Evolutionary conservation across 2,329 filamentous ascomycete species (phyloP), one percentile per base, ranked within the genome.

Genomic region (Microdochium trichocladiopsis): DNA sequence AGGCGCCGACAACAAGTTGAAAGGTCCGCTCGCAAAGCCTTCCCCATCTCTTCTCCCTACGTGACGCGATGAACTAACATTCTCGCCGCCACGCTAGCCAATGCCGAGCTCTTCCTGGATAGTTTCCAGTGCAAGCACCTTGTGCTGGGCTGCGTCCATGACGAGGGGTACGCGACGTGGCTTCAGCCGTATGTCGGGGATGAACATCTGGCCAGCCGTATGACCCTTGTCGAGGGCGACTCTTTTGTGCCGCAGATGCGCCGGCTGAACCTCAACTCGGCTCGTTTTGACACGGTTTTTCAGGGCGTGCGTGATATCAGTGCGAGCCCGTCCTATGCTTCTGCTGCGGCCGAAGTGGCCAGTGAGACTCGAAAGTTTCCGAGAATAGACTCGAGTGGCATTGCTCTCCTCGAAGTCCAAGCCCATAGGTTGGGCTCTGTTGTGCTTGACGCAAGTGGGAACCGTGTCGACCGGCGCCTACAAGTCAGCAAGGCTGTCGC

Each of bases 81-180:
- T 8, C 16, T 18, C 22, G n/a, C 10, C 41, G 16, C 18, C 5
- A 8, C 3, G 5, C 16, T 22, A 45, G 41, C 41, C 6, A 45
- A 45, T 18, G 41, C 41, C 41, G n/a, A 45, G 41, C 22, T 45
- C 41, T 45, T 22, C 18, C 41, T 45, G 14, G 41, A 45, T 10
- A 45, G 41, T 23, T 45, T 45, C 41, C 41, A 45, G 41, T 45
- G 41, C 41, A 45, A 45, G 41, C 41, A 45, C 41, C 41, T 45
- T 10, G 12, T 45, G 16, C 41, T 45, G 5, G 41, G 41, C n/a
- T 45, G 41, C 12, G 41, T 23, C 16, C 41, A 45, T 45, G 41
- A 45, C 41, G 41, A 45, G 21, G 41, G 41, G 14, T 45, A 45
- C 41, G 41, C 18, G 6, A 18, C 41, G 4, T 45, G 41, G 41